phyloP scores from a whole-genome alignment of 83 land plant species.

The Picea engelmannii region DNA sequence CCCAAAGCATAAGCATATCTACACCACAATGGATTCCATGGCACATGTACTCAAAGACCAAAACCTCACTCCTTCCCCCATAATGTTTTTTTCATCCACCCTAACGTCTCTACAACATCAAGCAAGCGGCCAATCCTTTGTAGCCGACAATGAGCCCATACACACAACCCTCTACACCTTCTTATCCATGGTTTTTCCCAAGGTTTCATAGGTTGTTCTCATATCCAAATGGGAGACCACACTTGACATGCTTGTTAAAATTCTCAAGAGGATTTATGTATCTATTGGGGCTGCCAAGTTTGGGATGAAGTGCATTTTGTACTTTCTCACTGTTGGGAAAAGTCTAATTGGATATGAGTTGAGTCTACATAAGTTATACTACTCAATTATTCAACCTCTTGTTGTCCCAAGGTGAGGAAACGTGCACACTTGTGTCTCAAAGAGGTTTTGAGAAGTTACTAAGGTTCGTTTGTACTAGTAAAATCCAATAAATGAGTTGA shows the following conservation, averaged over 20 bases:
- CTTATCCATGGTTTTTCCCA: too few relatives aligned
- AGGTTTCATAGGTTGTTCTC: conserved; percentile 28
- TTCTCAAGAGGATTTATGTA: conserved; percentile 12
- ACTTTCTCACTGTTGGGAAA: conserved; percentile 44
- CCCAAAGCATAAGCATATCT: conserved; percentile 70
- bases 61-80: conserved; percentile 51
- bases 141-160: conserved; percentile 24
- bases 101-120: conserved; percentile 56
- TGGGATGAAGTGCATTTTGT: conserved; percentile 59
- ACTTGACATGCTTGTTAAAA: conserved; percentile 26
- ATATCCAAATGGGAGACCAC: conserved; percentile 34
- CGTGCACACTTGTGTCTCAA: conserved; percentile 57
- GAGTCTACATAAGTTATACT: conserved; percentile 45
- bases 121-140: conserved; percentile 15
- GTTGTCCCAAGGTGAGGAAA: conserved; percentile 70
- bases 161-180: background rate
- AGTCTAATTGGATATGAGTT: conserved; percentile 51
- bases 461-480: conserved; percentile 40
- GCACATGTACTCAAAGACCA: conserved; percentile 77
- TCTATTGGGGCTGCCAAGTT: conserved; percentile 36
- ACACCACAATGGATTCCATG: conserved; percentile 71
- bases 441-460: conserved; percentile 53
- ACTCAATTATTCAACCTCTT: conserved; percentile 45
- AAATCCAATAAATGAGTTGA: conserved; percentile 72
- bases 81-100: conserved; percentile 77